Base-by-base conservation (phyloP, 805 yeast species). In the Candida pseudoglaebosa region DNA sequence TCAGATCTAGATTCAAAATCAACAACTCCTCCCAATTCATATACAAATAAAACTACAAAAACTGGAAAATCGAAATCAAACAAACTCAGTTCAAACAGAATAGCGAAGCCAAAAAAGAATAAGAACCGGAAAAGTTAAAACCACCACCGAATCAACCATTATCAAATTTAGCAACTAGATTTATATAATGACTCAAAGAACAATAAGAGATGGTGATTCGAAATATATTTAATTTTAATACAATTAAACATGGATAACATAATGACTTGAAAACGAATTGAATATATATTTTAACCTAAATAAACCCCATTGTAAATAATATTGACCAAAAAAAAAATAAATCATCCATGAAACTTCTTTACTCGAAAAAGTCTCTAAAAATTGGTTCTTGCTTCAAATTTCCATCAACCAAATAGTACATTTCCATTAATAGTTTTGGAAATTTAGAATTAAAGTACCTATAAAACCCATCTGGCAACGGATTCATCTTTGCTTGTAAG, bases 401-500 rank as follows among this genome's bases (percentile, higher is more conserved):
- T 36, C 68, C 67, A 40, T 68, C 68, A 20, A 84, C 80, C 46
- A 85, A 70, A 37, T 67, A 66, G 61, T 87, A 89, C 6, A 84
- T 76, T 49, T 78, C 82, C 80, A 91, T 77, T 50, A 93, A 61
- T 49, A 93, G 59, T 38, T 73, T 70, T 1, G 99, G 99, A 55
- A 91, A 93, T 53, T 79, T 75, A 20, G 58, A 53, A 32, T 78
- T 77, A 61, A 88, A 93, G 57, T 85, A 93, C 32, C 67, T 60
- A 59, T 87, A 84, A 56, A 86, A 93, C 0, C 95, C 96, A 36
- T 78, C 78, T 0, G 97, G 96, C 19, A 88, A 62, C 0, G 91
- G 83, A 14, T 87, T 82, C 77, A 93, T 83, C 36, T 76, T 70
- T 12, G 54, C 56, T 37, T 77, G 79, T 41, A 93, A 69, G 10